Conservation (phyloP, 768 basidiomycete genomes). For the Gyrodon lividus region DNA sequence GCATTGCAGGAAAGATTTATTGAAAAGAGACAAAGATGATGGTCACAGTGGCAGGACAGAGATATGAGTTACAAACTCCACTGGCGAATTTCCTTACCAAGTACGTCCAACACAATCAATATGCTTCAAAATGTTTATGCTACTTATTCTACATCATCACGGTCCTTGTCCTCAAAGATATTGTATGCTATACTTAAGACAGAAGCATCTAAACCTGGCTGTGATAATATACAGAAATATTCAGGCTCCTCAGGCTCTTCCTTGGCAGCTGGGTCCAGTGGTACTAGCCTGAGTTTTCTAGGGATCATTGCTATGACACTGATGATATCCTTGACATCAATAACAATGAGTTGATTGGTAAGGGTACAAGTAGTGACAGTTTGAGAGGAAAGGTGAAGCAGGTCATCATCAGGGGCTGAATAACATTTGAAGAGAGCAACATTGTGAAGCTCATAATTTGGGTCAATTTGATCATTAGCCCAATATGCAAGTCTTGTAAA, state of each 20-base stretch:
- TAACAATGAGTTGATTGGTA: constrained; percentile 16
- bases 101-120: no score
- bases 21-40: no score
- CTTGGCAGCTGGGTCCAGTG: no score
- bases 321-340: constrained; percentile 13
- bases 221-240: neutral
- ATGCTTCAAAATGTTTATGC: no score
- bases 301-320: constrained; percentile 26
- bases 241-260: no score
- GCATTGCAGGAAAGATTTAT: no score
- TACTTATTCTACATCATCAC: no score
- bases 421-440: constrained; percentile 23
- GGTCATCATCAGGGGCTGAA: constrained; percentile 14
- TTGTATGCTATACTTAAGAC: neutral
- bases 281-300: constrained; percentile 5
- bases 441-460: neutral
- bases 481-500: neutral
- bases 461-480: neutral
- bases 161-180: neutral
- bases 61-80: no score
- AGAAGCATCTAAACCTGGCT: constrained; percentile 4
- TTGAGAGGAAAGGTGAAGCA: constrained; percentile 15
- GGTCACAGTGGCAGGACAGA: no score
- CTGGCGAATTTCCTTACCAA: no score
- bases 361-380: constrained; percentile 17